These are phyloP conservation scores for Populus ilicifolia DNA, from an alignment of 345 rosid species.

Conservation along the genomic window DNA sequence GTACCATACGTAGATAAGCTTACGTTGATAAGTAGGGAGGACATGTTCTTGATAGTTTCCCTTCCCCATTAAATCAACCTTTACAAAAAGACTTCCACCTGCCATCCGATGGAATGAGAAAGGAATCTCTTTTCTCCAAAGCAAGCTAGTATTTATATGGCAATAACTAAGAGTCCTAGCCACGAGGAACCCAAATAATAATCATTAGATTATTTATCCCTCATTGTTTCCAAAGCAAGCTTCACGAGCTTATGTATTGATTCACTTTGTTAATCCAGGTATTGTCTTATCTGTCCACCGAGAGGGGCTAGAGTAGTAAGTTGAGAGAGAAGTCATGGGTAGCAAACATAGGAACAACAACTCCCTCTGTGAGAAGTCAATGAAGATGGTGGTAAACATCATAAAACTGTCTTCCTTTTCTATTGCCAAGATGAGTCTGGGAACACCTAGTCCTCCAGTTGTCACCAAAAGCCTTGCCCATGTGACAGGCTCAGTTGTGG, in stretches of 20 bases:
- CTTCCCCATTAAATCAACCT: background rate
- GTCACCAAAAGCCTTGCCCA: constrained; percentile 11
- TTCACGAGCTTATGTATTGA: constrained; percentile 10
- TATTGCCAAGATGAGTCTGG: constrained; percentile 44
- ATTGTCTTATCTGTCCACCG: background rate
- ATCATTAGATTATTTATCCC: background rate
- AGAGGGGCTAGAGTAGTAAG: background rate
- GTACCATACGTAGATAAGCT: too few species aligned
- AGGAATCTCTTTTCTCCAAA: constrained; percentile 16
- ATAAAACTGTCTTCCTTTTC: constrained; percentile 48
- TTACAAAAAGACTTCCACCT: background rate
- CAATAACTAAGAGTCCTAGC: background rate
- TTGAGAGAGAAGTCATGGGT: constrained; percentile 26
- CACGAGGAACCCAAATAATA: background rate
- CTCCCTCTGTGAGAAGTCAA: constrained; percentile 44
- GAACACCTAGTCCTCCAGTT: constrained; percentile 26
- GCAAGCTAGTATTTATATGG: constrained; percentile 5
- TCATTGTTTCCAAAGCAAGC: constrained; percentile 20
- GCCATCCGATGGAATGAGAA: constrained; percentile 9
- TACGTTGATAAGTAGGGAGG: background rate
- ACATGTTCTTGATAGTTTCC: constrained; percentile 13
- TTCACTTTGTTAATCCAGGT: background rate
- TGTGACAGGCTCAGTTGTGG: constrained; percentile 3
- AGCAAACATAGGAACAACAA: constrained; percentile 25
- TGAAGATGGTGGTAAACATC: constrained; percentile 45